Evolutionary conservation across 2,329 filamentous ascomycete genomes (phyloP), one percentile per base, ranked within the genome.

Genomic region (Dothidotthia symphoricarpi): DNA sequence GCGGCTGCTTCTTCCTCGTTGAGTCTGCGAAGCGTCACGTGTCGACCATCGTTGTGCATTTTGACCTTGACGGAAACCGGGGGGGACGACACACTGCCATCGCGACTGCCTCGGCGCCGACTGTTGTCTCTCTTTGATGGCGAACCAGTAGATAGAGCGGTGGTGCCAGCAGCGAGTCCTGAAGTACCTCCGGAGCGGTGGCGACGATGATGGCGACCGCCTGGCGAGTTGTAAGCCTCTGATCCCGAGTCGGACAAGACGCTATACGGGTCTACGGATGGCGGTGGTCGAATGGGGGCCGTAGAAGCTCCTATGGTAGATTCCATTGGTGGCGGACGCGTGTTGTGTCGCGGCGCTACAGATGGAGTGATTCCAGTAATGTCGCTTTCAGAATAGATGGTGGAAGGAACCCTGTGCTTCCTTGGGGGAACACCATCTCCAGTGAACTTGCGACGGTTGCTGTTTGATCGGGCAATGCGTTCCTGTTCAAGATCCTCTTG

Each of bases 51-150:
- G 41, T 77, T 75, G 61, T 82, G 79, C 74, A 82, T 80, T 55
- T 81, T 81, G 28, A 83, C 74, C 59, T 82, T 81, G 38, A 84
- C 74, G 19, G 76, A 80, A 31, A 82, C 77, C 2, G 79, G 78
- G n/a, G 78, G 78, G 0, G 77, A 79, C 16, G 70, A 70, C 19
- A 74, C 64, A 43, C 71, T 70, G 30, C 70, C 69, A 29, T 72
- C 69, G 36, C 46, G 49, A 36, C 62, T 63, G 41, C 53, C 55
- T 35, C 64, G 56, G 14, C 55, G 55, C 24, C 57, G 46, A 36
- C 57, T 53, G 29, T 42, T 36, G 19, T 59, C 56, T 31, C 56
- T 53, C 36, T 49, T 58, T n/a, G 57, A 59, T 10, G 57, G 51
- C 12, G 63, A 59, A 8, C 54, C 57, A 15, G 45, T 53, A 13